phyloP scores from a whole-genome alignment of 2,329 filamentous ascomycete genomes.

The Paecilomyces formosus region DNA sequence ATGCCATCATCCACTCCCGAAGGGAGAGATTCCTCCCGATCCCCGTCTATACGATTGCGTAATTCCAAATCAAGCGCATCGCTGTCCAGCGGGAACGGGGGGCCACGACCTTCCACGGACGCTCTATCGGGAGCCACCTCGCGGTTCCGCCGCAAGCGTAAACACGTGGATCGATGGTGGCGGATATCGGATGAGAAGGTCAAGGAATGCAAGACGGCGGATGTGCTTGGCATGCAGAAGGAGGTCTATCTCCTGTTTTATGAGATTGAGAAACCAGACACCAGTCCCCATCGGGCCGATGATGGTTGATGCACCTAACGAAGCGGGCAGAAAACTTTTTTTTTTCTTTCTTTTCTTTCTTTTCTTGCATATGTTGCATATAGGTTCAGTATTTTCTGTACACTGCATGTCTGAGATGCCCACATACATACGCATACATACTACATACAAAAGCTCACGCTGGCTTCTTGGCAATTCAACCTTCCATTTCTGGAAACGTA shows the following conservation, averaged over 20 bases:
- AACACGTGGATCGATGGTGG: slow-evolving; percentile 78
- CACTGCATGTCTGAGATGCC: background rate
- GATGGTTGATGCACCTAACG: background rate
- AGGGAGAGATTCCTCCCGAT: background rate
- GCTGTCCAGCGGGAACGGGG: background rate
- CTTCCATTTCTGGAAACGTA: background rate
- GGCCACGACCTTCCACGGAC: background rate
- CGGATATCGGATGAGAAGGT: slow-evolving; percentile 95
- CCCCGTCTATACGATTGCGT: slow-evolving; percentile 3
- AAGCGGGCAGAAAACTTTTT: background rate
- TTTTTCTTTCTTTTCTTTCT: too few species aligned
- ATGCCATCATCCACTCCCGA: slow-evolving; percentile 4
- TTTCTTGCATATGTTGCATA: background rate
- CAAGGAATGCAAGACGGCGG: slow-evolving; percentile 84
- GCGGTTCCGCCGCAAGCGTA: slow-evolving; percentile 52
- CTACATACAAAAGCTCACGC: background rate
- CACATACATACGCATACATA: background rate
- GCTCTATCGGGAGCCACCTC: slow-evolving; percentile 14
- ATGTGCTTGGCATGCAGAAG: slow-evolving; percentile 86
- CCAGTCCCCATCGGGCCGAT: background rate
- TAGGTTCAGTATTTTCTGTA: background rate
- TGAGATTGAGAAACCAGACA: slow-evolving; percentile 58
- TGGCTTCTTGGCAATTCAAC: background rate
- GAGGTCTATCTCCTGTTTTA: slow-evolving; percentile 97
- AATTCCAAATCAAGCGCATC: background rate